phyloP scores from a whole-genome alignment of 2,329 filamentous ascomycete genomes.

The Sphaerulina vaccinii region DNA sequence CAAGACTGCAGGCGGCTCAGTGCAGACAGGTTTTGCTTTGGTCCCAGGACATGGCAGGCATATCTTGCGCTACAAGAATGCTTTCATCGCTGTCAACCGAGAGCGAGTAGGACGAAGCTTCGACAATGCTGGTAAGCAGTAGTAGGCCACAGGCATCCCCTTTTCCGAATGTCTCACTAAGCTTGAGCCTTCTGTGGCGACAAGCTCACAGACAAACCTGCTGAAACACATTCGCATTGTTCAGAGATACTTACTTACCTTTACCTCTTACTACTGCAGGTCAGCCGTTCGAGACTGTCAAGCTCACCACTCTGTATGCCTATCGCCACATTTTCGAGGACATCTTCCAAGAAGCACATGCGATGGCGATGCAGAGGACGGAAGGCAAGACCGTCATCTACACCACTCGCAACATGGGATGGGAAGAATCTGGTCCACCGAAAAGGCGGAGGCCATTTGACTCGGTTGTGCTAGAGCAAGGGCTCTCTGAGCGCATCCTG shows the following conservation, averaged over 20 bases:
- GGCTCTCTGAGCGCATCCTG: slow-evolving; percentile 78
- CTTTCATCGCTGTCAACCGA: slow-evolving; percentile 82
- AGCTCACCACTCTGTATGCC: slow-evolving; percentile 85
- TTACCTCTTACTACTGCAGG: too few species aligned
- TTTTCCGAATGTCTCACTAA: too few species aligned
- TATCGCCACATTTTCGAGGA: slow-evolving; percentile 87
- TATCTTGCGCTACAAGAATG: slow-evolving; percentile 79
- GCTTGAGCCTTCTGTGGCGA: too few species aligned
- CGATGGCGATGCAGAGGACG: slow-evolving; percentile 72
- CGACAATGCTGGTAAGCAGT: slow-evolving; percentile 77
- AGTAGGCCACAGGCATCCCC: too few species aligned
- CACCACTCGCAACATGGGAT: slow-evolving; percentile 78
- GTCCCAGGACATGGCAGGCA: slow-evolving; percentile 90
- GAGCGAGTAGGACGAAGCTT: slow-evolving; percentile 79
- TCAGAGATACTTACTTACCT: too few species aligned
- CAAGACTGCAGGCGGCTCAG: slow-evolving; percentile 63
- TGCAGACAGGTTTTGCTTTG: slow-evolving; percentile 77
- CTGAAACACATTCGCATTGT: too few species aligned
- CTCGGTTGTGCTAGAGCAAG: slow-evolving; percentile 81
- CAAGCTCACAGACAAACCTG: too few species aligned
- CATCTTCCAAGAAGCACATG: slow-evolving; percentile 83
- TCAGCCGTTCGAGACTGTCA: slow-evolving; percentile 90
- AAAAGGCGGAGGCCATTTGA: slow-evolving; percentile 82
- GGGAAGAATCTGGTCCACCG: slow-evolving; percentile 80
- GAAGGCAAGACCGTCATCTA: slow-evolving; percentile 95